Conservation (phyloP, 2,329 filamentous ascomycete species). For the Monilinia fructigena region DNA sequence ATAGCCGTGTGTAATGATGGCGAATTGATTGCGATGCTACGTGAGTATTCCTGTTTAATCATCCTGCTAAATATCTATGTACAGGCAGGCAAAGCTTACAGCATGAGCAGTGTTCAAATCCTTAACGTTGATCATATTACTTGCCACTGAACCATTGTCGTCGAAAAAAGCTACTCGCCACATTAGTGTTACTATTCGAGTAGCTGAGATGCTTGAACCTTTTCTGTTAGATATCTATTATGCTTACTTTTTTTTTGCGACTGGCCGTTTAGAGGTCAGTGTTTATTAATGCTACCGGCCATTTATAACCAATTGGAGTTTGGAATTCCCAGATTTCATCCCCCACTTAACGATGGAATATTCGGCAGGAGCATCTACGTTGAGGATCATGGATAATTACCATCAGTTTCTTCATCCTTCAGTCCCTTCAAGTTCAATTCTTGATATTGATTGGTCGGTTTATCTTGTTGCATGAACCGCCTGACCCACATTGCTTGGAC, state of each 20-base stretch:
- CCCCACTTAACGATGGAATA: too few species aligned
- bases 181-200: not conserved
- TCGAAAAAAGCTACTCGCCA: not conserved
- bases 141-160: not conserved
- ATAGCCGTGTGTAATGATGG: not conserved
- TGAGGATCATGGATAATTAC: constrained; percentile 3
- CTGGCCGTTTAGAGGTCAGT: not conserved
- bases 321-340: too few species aligned
- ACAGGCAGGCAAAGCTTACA: not conserved
- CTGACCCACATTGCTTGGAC: constrained; percentile 25
- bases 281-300: constrained; percentile 12
- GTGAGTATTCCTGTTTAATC: not conserved
- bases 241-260: not conserved
- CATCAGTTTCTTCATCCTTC: not conserved
- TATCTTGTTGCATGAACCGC: constrained; percentile 29
- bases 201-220: constrained; percentile 1
- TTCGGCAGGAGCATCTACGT: constrained; percentile 9
- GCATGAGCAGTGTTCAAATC: not conserved
- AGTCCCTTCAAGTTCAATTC: not conserved
- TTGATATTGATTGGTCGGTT: not conserved
- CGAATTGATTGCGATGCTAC: not conserved
- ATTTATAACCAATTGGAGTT: too few species aligned
- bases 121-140: not conserved
- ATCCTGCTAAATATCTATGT: not conserved
- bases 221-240: not conserved